Base-by-base conservation (phyloP, 2,329 filamentous ascomycete genomes). In the Neophaeococcomyces aloes region DNA sequence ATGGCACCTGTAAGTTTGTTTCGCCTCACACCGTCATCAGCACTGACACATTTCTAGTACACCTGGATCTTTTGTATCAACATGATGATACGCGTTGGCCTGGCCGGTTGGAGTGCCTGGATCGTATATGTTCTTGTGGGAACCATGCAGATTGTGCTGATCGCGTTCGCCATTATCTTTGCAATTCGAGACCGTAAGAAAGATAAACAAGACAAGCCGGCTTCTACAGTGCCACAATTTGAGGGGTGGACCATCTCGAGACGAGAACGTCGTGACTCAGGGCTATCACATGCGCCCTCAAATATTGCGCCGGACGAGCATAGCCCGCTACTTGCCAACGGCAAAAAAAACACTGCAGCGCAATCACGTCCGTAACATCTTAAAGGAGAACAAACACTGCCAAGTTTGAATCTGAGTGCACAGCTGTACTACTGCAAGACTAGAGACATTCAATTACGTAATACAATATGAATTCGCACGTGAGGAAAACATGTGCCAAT, bases 51-150 rank as follows among this genome's bases (percentile, higher is more conserved):
- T 14, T 21, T n/a, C 25, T 19, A 47, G 40, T 47, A 47, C 29
- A 47, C 35, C 23, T 47, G 45, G 45, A 47, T 47, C n/a, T 47
- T 47, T n/a, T 39, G 45, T 3, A 47, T 47, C 38, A 47, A 47
- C 15, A 44, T 44, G 35, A 44, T 47, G 15, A 18, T 47, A 32
- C 38, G 39, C 29, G 45, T 47, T 27, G 45, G 35, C 0, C 10
- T 39, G n/a, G 23, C 27, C 7, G 45, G 41, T 25, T 44, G 45
- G 40, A 44, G 45, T 18, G 45, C 34, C 21, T 47, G 45, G 45
- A 39, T 47, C 27, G 45, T 47, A 6, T 47, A 47, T 32, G 45
- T 47, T n/a, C 29, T 44, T 2, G 45, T 47, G 6, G 45, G 45
- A 11, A 47, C 40, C 3, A 47, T 47, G 45, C 45, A 47, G 14